Base-by-base conservation (phyloP, 106 monocot species). In the Allium cepa region DNA sequence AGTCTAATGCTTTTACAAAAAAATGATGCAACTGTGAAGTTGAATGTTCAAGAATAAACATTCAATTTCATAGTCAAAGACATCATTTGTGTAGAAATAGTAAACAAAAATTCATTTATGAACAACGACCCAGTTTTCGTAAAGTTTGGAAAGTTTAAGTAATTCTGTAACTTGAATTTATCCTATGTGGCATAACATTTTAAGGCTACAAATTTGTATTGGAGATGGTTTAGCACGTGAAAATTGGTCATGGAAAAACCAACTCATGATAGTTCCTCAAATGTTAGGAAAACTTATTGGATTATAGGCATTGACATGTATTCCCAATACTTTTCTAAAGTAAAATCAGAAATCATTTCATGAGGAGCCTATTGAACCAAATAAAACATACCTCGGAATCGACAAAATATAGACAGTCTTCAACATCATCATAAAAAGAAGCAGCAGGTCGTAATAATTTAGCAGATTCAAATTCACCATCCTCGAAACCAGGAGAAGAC, bases 391-490 rank as follows among this genome's bases (percentile, higher is more conserved):
- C 96, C 96, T 97, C 92, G 36, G 86, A 85, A 69, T 97, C 96
- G 46, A 78, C 80, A 84, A 97, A 79, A 72, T 87, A 97, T 22
- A 97, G 67, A 67, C 80, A 89, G 75, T 89, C 77, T 77, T 84
- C 84, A 59, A 48, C 49, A 64, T 7, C 57, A 77, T 74, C 18
- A 84, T 86, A 92, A 70, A 82, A 72, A 56, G 88, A 97, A 46
- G 79, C 88, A 76, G 92, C 81, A 77, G 96, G 96, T 10, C 86
- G 82, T 10, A 78, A 73, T 49, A 97, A 75, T 56, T 92, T 86
- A 7, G 92, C 81, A 62, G 70, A 84, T 76, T 92, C 88, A 87
- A 97, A 97, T 67, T 86, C 96, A 62, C 92, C 86, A 82, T 97
- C 96, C 67, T 82, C 96, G 60, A 88, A 89, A 60, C 96, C 96